These are phyloP conservation scores for Calonectria honghensis DNA, from an alignment of 2,329 filamentous ascomycete species.

Conservation along the genomic window DNA sequence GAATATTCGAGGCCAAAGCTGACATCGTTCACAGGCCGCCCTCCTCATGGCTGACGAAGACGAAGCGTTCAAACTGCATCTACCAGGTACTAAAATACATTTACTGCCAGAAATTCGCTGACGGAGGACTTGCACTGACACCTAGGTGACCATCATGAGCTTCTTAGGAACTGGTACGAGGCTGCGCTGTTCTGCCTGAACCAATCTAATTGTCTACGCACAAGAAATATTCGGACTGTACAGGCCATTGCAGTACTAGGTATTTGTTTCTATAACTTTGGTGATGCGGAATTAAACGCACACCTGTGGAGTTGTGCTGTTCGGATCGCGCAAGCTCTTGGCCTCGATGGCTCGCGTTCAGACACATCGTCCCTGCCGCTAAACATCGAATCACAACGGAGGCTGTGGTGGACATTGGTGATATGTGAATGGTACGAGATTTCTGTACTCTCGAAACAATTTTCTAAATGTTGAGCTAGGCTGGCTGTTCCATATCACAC, in stretches of 20 bases:
- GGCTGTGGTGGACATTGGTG: slow-evolving; percentile 42
- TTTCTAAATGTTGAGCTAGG: slow-evolving; percentile 13
- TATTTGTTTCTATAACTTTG: slow-evolving; percentile 38
- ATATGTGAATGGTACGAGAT: slow-evolving; percentile 39
- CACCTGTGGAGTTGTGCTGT: slow-evolving; percentile 35
- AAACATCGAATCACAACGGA: slow-evolving; percentile 36
- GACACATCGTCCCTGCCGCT: not conserved
- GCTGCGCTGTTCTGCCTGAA: slow-evolving; percentile 37
- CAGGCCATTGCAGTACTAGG: slow-evolving; percentile 39
- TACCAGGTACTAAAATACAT: slow-evolving; percentile 2
- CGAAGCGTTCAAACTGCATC: slow-evolving; percentile 9
- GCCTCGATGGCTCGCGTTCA: slow-evolving; percentile 25
- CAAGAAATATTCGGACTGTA: slow-evolving; percentile 28
- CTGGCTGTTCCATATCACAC: slow-evolving; percentile 30
- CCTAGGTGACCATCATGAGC: slow-evolving; percentile 17
- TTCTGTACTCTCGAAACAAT: not conserved
- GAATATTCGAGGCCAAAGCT: not conserved
- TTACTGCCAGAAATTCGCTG: not conserved
- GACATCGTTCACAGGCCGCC: slow-evolving; percentile 21
- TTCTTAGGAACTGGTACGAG: slow-evolving; percentile 39
- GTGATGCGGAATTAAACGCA: slow-evolving; percentile 33
- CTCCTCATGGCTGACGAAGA: slow-evolving; percentile 41
- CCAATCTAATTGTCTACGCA: slow-evolving; percentile 31
- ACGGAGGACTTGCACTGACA: too few relatives aligned
- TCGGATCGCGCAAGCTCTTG: slow-evolving; percentile 24